Conservation (phyloP, 2,329 filamentous ascomycete genomes). For the Phoma sp. region DNA sequence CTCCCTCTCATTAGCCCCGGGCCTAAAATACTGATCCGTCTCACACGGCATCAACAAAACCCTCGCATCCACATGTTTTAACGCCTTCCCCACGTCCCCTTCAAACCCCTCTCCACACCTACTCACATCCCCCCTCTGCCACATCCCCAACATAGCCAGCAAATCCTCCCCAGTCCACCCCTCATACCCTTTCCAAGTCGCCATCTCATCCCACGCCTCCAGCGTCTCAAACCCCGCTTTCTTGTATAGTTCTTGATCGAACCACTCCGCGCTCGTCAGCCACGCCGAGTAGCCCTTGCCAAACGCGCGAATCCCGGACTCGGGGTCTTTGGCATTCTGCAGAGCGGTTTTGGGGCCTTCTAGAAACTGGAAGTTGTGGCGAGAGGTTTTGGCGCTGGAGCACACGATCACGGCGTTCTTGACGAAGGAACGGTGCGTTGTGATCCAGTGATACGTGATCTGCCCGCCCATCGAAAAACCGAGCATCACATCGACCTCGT, state of each 20-base stretch:
- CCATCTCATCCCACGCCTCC: conserved; percentile 37
- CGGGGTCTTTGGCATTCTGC: conserved; percentile 50
- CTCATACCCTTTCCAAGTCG: conserved; percentile 23
- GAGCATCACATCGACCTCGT: conserved; percentile 54
- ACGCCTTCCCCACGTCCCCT: conserved; percentile 41
- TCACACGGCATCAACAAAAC: conserved; percentile 49
- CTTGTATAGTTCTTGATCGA: conserved; percentile 47
- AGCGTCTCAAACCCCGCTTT: conserved; percentile 35
- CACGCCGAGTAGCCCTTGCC: conserved; percentile 49
- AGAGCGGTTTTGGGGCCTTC: conserved; percentile 60
- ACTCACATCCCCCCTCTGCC: conserved; percentile 51
- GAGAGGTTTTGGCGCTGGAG: conserved; percentile 57
- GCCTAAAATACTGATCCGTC: conserved; percentile 52
- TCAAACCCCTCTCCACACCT: conserved; percentile 30
- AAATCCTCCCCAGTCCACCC: conserved; percentile 48
- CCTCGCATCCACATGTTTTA: conserved; percentile 45
- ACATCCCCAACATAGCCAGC: conserved; percentile 48
- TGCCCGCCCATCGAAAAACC: conserved; percentile 65
- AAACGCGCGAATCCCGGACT: conserved; percentile 43
- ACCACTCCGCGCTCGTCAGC: conserved; percentile 51
- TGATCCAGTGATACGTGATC: conserved; percentile 60
- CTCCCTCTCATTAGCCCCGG: conserved; percentile 49
- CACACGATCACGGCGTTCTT: conserved; percentile 56
- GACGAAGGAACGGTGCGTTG: conserved; percentile 56
- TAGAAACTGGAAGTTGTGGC: conserved; percentile 62